Base-by-base conservation (phyloP, 2,329 filamentous ascomycete genomes). In the Parascedosporium putredinis region DNA sequence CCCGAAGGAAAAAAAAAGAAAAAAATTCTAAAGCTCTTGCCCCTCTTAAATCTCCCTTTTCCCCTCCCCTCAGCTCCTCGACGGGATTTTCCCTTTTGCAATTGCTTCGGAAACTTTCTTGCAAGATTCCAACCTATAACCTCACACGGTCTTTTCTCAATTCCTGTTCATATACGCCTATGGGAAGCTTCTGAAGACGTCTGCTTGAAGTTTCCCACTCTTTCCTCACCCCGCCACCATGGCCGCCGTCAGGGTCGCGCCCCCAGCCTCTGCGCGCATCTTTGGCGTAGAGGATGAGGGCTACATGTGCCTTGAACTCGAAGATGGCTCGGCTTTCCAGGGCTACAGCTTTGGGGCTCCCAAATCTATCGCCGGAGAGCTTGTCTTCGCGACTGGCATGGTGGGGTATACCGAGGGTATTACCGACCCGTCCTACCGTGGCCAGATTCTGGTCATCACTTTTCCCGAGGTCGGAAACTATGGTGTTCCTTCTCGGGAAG, bases 341-440 rank as follows among this genome's bases (percentile, higher is more conserved):
- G 93, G 93, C 59, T 89, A 88, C 74, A 95, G 89, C 78, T 98
- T 98, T 66, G 93, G 93, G 69, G 90, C 91, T 55, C 78, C 88
- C 63, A 95, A 90, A 78, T 95, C 88, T 72, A 82, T 94, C 62
- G 86, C 91, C 57, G 93, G 93, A 67, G 93, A 98, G 76, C 77
- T 98, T 66, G 93, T 98, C 70, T 98, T 98, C 74, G 91, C 97
- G 78, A 98, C 93, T 52, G 93, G 93, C 69, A 95, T 97, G 90
- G 93, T 97, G 59, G 93, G 93, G 63, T 98, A 98, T 67, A 90
- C 93, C 38, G 93, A 98, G 75, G 94, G 85, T 45, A 77, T 93
- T 59, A 91, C 87, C 53, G 87, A 93, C 64, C 87, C 87, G 57
- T 91, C 87, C 46, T 91, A 93, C 69, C 84, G 86, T 46, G 87